A percentile compares a stretch with the other conserved stretches of the same genome.
Conservation (phyloP, 495 filamentous ascomycete species). For the Immersiella caudata region DNA sequence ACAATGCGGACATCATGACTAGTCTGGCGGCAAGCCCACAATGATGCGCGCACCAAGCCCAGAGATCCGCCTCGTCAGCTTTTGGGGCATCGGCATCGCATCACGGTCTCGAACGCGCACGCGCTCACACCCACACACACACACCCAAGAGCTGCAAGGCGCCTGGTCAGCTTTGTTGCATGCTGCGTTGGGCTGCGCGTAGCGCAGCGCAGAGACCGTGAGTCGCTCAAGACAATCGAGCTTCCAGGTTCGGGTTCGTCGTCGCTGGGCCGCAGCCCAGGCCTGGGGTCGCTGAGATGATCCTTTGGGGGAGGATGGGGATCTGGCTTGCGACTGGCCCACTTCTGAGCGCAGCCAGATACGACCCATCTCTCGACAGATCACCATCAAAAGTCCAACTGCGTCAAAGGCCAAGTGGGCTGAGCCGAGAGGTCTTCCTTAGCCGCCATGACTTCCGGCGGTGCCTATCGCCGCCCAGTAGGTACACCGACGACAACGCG, state of each 20-base stretch:
- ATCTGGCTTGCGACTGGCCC: not conserved
- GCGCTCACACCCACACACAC: not conserved
- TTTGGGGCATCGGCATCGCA: not conserved
- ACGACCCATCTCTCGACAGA: slow-evolving; percentile 17
- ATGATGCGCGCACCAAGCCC: not conserved
- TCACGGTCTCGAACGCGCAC: not conserved
- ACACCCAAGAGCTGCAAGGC: slow-evolving; percentile 13
- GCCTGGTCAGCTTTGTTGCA: slow-evolving; percentile 15
- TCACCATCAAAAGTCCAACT: slow-evolving; percentile 11
- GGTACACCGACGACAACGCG: too few species aligned
- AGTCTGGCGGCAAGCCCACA: not conserved
- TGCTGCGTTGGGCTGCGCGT: slow-evolving; percentile 10
- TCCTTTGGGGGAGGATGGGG: not conserved
- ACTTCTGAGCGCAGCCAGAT: slow-evolving; percentile 7
- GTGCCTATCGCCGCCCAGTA: slow-evolving; percentile 7
- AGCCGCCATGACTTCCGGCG: slow-evolving; percentile 18
- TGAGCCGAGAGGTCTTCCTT: slow-evolving; percentile 16
- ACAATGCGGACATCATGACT: not conserved
- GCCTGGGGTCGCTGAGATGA: not conserved
- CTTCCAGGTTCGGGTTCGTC: slow-evolving; percentile 1
- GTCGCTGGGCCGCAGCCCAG: slow-evolving; percentile 11
- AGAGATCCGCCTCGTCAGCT: slow-evolving; percentile 12
- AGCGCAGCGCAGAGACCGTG: not conserved
- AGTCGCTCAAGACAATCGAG: not conserved
- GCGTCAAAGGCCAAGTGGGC: slow-evolving; percentile 11